Evolutionary conservation across 1,284 basidiomycete genomes (phyloP).

Genomic region (Apiotrichum mycotoxinovorans): DNA sequence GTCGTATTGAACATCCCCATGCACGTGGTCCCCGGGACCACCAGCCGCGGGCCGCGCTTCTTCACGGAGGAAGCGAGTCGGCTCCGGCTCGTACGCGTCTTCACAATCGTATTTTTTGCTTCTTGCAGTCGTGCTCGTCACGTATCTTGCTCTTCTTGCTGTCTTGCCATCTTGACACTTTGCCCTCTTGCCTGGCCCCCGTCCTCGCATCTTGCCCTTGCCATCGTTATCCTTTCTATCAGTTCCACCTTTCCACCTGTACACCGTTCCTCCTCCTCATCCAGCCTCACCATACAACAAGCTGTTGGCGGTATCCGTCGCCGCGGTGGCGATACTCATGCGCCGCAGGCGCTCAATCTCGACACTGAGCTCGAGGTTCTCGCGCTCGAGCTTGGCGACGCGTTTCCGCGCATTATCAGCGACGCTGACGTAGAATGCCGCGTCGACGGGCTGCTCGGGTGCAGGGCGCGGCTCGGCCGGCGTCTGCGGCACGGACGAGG

Average conservation of each 20-base stretch:
- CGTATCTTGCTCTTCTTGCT: too few species aligned
- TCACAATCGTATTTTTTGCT: too few species aligned
- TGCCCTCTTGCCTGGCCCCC: too few species aligned
- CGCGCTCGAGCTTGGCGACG: constrained; percentile 28
- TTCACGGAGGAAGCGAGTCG: too few species aligned
- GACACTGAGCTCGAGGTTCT: constrained; percentile 32
- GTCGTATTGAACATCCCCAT: background rate
- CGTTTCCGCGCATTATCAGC: constrained; percentile 30
- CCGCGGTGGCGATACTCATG: background rate
- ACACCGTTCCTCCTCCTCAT: background rate
- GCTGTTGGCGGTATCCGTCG: background rate
- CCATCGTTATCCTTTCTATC: background rate
- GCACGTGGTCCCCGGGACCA: background rate
- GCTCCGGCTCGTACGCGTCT: too few species aligned
- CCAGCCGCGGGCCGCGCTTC: background rate
- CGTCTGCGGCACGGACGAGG: background rate
- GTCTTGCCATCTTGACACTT: too few species aligned
- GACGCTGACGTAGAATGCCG: constrained; percentile 22
- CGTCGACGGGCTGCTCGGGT: constrained; percentile 1
- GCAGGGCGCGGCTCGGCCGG: background rate
- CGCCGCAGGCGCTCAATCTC: constrained; percentile 20
- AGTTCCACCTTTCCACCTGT: background rate
- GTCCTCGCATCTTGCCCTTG: too few species aligned
- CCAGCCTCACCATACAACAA: background rate
- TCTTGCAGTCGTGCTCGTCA: too few species aligned